phyloP scores from a whole-genome alignment of 306 rosid species.

The Glycine soja region DNA sequence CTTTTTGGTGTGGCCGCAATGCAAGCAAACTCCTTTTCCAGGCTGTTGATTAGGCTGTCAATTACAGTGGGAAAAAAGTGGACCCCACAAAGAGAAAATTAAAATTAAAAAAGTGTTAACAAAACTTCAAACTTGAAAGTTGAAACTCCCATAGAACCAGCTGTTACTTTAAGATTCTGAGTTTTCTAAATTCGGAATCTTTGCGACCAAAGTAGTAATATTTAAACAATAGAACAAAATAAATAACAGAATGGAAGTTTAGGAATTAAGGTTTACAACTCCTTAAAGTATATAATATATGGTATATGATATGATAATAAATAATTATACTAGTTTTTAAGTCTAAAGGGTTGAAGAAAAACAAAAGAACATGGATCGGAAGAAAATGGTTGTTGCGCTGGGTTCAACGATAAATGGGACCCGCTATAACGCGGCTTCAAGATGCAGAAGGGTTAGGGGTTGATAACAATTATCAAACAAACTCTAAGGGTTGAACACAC shows the following conservation, averaged over 20 bases:
- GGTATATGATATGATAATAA: background rate
- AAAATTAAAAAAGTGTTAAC: background rate
- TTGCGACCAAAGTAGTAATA: background rate
- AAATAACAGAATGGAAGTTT: constrained; percentile 20
- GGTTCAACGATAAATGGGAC: constrained; percentile 45
- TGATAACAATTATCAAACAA: background rate
- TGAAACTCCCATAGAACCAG: constrained; percentile 41
- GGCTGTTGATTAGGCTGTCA: constrained; percentile 62
- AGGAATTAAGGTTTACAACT: background rate
- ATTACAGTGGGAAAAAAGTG: constrained; percentile 40
- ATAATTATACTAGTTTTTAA: background rate
- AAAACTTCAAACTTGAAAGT: constrained; percentile 38
- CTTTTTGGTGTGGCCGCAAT: constrained; percentile 51
- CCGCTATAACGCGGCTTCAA: constrained; percentile 46
- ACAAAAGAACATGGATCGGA: constrained; percentile 5
- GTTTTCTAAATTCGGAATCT: constrained; percentile 37
- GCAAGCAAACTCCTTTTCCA: constrained; percentile 56
- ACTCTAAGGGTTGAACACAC: background rate
- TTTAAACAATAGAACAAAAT: no score
- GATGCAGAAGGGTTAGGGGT: background rate
- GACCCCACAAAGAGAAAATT: constrained; percentile 43
- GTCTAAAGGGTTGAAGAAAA: background rate
- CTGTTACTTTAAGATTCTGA: constrained; percentile 33
- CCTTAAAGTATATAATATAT: background rate
- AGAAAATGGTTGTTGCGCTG: constrained; percentile 39